Percentiles rank a stretch among this genome's conserved stretches.
Evolutionary conservation across 2,329 filamentous ascomycete genomes (phyloP).

Genomic region (Simplicillium aogashimaense): DNA sequence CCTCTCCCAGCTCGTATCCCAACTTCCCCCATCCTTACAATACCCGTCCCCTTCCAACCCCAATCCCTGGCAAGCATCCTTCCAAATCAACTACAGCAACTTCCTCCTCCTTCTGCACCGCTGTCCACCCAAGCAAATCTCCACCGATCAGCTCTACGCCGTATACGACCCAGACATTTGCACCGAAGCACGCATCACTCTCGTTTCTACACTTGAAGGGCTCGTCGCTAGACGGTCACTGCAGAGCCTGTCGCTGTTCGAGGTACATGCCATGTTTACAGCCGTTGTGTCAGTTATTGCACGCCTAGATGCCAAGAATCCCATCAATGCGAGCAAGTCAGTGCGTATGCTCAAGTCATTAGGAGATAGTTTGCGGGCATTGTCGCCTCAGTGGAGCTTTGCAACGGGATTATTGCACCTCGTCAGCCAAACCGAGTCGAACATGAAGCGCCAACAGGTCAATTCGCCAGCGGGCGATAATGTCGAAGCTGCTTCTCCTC

Average conservation of each 20-base stretch:
- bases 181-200: constrained; percentile 15
- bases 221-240: constrained; percentile 12
- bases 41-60: constrained; percentile 11
- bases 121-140: constrained; percentile 10
- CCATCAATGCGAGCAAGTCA: constrained; percentile 19
- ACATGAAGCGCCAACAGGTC: background rate
- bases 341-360: constrained; percentile 17
- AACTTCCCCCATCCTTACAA: constrained; percentile 15
- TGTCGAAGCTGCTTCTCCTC: background rate
- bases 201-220: constrained; percentile 19
- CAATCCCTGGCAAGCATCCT: constrained; percentile 18
- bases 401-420: constrained; percentile 19
- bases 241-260: constrained; percentile 17
- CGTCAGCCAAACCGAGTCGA: constrained; percentile 13
- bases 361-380: constrained; percentile 14
- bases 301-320: constrained; percentile 17
- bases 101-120: constrained; percentile 23
- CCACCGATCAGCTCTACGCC: background rate
- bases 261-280: constrained; percentile 19
- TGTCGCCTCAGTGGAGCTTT: constrained; percentile 20
- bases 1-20: constrained; percentile 18
- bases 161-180: constrained; percentile 13
- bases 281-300: constrained; percentile 17
- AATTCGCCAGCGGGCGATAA: background rate
- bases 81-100: constrained; percentile 24